Base-by-base conservation (phyloP, 176 grass and related monocot genomes). In the Cymbopogon citratus region DNA sequence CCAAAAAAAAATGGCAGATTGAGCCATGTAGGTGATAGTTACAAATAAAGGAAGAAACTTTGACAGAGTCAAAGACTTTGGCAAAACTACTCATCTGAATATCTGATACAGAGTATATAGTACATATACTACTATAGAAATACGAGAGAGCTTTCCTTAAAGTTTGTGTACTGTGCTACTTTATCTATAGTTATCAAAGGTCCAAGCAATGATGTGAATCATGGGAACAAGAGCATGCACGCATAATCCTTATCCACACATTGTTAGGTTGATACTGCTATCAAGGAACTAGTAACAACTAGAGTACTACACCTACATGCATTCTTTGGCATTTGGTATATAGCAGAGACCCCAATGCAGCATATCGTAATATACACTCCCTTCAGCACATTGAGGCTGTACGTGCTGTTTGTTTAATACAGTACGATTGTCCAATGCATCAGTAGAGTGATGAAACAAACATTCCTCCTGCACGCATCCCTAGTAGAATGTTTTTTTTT, bases 401-500 rank as follows among this genome's bases (percentile, higher is more conserved):
- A 36, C 11, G 7, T 29, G 21, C 18, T 23, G 21, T 57, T 57
- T 57, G 52, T 57, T 57, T 57, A 81, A 57, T 65, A 78, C 24
- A 81, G 46, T 65, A 78, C 24, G 24, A 63, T 73, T 79, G 5
- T 29, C 62, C 62, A 80, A 45, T 84, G 84, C 70, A 84, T 84
- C 65, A 64, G 16, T 39, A 68, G 64, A 51, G 25, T 19, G n/a
- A 64, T 69, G 76, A 80, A 80, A 60, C 68, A 66, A 71, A 87
- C 64, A 84, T 80, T 92, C 83, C 59, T 71, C 35, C 76, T 62
- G 74, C 66, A 28, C 87, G 11, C 84, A 89, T 92, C 87, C 84
- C 87, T 64, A 89, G 84, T 66, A 62, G 87, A 92, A 92, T 92
- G 91, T 92, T 89, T 92, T 80, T 61, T 80, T 1, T 33, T n/a